Evolutionary conservation across 2,329 filamentous ascomycete genomes (phyloP), one percentile per base, ranked within the genome.

Genomic region (Herpotrichia juniperi): DNA sequence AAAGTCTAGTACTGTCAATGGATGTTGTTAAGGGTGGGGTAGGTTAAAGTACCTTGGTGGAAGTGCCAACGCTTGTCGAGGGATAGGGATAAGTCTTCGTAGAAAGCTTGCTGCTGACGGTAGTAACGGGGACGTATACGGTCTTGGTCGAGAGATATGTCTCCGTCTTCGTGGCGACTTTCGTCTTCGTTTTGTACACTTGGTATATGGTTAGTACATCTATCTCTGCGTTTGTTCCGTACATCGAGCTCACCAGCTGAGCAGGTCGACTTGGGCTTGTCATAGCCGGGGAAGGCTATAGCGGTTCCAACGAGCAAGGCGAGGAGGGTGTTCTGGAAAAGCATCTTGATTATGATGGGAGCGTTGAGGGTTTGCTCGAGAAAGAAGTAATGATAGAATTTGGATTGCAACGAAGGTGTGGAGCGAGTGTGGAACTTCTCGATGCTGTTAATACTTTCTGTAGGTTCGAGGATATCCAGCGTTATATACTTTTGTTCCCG

Each of bases 141-240:
- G 53, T 56, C 47, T 61, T 59, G 31, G 65, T 68, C 28, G 43
- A 54, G 17, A 58, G 22, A 19, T 54, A 51, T 12, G 59, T 63
- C 10, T 55, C 50, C 16, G 48, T 48, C 1, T 22, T 51, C 19
- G 48, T 46, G 1, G 49, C 54, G 1, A 52, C 35, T 5, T 42
- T 52, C 11, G 58, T 59, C 37, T 50, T 57, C 12, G 62, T 63
- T 6, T 17, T 46, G 48, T 60, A 61, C 2, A 56, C 60, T 61
- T 32, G 8, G 10, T 3, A 3, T 17, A 10, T 14, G n/a, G 11
- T 62, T 16, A 56, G 46, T 24, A 28, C 4, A 10, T 31, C 9
- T 11, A 14, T 3, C 14, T 2, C 16, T 12, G 9, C 12, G 8
- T 30, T 16, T 10, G 8, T 6, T 22, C 9, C 2, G 14, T 48